Conservation (phyloP, 306 rosid genomes). For the Glycine soja region DNA sequence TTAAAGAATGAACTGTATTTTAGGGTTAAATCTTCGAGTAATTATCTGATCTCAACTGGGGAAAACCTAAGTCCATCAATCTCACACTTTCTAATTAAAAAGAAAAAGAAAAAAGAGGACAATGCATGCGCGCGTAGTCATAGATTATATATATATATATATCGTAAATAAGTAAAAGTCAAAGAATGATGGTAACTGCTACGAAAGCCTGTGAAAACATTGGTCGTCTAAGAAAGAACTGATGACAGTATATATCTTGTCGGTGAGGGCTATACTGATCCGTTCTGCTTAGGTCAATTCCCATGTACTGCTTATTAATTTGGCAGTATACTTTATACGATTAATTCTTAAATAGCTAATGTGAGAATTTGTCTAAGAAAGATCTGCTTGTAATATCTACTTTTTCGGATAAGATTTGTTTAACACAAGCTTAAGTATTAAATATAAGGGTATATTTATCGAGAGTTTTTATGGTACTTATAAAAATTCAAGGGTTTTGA, state of each 20-base stretch:
- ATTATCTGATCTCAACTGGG: neutral
- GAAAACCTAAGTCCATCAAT: no score
- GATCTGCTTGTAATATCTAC: neutral
- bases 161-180: slow-evolving; percentile 4
- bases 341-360: neutral
- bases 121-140: neutral
- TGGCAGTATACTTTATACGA: neutral
- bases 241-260: slow-evolving; percentile 13
- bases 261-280: slow-evolving; percentile 30
- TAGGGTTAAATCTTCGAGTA: neutral
- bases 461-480: no score
- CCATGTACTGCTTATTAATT: neutral
- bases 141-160: neutral
- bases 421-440: no score
- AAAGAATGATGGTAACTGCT: slow-evolving; percentile 14
- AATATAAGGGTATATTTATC: no score
- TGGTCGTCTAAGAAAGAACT: slow-evolving; percentile 27
- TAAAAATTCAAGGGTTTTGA: no score
- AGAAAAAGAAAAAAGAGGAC: neutral
- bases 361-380: neutral
- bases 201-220: neutral
- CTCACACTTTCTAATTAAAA: neutral
- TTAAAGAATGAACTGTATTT: neutral
- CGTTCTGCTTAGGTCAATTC: neutral
- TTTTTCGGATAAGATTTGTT: no score